phyloP scores from a whole-genome alignment of 805 yeast genomes.

The Nakazawaea anatomiae region DNA sequence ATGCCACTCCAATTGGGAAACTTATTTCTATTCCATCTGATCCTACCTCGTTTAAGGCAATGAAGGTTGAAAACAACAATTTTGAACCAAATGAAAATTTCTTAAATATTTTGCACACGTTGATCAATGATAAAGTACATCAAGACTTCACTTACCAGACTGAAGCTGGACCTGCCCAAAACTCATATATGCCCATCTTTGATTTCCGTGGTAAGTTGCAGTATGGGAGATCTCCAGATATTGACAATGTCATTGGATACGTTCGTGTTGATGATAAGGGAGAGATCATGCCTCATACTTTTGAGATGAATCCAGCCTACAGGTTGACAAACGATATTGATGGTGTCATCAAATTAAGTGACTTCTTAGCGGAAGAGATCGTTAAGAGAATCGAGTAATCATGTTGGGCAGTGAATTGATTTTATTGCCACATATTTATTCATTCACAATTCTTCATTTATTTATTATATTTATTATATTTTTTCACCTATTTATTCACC shows the following conservation, averaged over 20 bases:
- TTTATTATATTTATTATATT: neutral
- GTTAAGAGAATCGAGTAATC: conserved; percentile 3
- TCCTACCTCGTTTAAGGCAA: neutral
- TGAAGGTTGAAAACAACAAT: conserved; percentile 15
- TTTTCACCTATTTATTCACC: neutral
- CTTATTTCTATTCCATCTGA: neutral
- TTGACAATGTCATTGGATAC: conserved; percentile 68
- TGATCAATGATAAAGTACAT: conserved; percentile 20
- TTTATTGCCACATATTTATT: no score
- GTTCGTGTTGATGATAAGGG: conserved; percentile 53
- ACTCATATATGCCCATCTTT: conserved; percentile 59
- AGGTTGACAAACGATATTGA: conserved; percentile 37
- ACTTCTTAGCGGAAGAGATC: conserved; percentile 38
- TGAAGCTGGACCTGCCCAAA: conserved; percentile 50
- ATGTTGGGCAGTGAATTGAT: neutral
- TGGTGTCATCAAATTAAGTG: conserved; percentile 50
- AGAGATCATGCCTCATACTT: conserved; percentile 46
- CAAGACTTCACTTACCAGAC: conserved; percentile 48
- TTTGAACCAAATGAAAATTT: conserved; percentile 24
- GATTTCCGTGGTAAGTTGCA: conserved; percentile 64
- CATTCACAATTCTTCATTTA: neutral
- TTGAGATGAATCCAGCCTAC: conserved; percentile 56
- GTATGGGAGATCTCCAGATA: conserved; percentile 61
- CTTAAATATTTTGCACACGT: conserved; percentile 16
- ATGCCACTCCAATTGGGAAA: conserved; percentile 19